Evolutionary conservation across 2,329 filamentous ascomycete genomes (phyloP).

Genomic region (Trichoderma endophyticum): DNA sequence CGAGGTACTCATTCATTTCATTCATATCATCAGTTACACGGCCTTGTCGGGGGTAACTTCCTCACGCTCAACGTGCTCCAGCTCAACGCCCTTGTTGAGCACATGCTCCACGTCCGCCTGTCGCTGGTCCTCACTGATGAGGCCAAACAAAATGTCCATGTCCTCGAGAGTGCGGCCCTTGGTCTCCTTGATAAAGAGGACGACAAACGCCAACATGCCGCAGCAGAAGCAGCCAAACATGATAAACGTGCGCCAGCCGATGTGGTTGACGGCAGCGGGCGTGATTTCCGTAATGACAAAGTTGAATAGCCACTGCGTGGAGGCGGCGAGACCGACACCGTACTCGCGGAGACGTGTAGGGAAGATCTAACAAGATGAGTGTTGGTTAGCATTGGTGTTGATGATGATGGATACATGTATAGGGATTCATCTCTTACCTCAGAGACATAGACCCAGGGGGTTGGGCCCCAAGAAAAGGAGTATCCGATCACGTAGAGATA

Average conservation of each 20-base stretch:
- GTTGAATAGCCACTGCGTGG: constrained; percentile 67
- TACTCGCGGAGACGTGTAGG: constrained; percentile 21
- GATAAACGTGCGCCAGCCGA: constrained; percentile 22
- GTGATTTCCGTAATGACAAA: constrained; percentile 51
- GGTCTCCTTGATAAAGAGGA: constrained; percentile 23
- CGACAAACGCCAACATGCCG: constrained; percentile 20
- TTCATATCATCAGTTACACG: background rate
- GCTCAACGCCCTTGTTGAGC: constrained; percentile 12
- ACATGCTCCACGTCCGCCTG: constrained; percentile 19
- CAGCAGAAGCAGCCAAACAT: constrained; percentile 23
- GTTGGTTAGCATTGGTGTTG: background rate
- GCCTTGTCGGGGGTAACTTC: constrained; percentile 1
- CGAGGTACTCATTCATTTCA: background rate
- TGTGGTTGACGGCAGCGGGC: constrained; percentile 20
- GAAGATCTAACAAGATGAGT: constrained; percentile 10
- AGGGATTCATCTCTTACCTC: constrained; percentile 9
- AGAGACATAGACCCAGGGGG: constrained; percentile 22
- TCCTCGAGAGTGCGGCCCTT: constrained; percentile 22
- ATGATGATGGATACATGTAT: background rate
- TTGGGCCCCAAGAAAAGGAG: constrained; percentile 22
- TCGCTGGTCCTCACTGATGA: constrained; percentile 18
- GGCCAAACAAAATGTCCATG: constrained; percentile 19
- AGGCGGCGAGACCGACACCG: constrained; percentile 56
- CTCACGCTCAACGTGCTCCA: constrained; percentile 12
- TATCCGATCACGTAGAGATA: constrained; percentile 20